phyloP scores from a whole-genome alignment of 2,329 filamentous ascomycete genomes.

The Aspergillus niger region DNA sequence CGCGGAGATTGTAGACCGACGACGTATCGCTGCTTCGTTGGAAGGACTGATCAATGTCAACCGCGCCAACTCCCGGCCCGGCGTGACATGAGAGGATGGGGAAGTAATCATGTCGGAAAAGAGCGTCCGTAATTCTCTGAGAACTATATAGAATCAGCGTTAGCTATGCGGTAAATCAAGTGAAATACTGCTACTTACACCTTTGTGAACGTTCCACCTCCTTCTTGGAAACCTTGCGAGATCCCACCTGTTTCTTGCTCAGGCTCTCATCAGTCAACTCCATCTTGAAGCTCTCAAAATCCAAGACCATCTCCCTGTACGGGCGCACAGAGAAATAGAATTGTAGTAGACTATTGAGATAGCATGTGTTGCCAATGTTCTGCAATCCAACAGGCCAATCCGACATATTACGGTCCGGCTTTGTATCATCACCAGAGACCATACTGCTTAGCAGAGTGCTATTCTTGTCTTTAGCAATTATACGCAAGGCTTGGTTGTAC shows the following conservation, averaged over 20 bases:
- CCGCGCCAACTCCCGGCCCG: constrained; percentile 75
- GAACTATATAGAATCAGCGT: constrained; percentile 56
- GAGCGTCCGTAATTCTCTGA: constrained; percentile 69
- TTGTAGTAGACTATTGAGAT: constrained; percentile 93
- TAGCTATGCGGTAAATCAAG: neutral
- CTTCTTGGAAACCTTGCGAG: constrained; percentile 62
- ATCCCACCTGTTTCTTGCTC: constrained; percentile 71
- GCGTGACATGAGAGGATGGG: constrained; percentile 63
- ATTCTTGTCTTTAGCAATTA: constrained; percentile 49
- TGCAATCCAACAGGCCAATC: constrained; percentile 79
- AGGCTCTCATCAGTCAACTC: constrained; percentile 66
- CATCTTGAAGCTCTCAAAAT: constrained; percentile 72
- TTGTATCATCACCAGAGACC: constrained; percentile 33
- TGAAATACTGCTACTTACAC: constrained; percentile 60
- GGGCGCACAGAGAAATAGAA: constrained; percentile 89
- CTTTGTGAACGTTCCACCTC: constrained; percentile 66
- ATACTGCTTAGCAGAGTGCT: constrained; percentile 40
- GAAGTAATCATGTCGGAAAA: constrained; percentile 72
- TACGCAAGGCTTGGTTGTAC: constrained; percentile 50
- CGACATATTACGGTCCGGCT: constrained; percentile 38
- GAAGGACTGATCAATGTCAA: constrained; percentile 69
- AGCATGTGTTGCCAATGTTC: constrained; percentile 98
- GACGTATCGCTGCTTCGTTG: constrained; percentile 55
- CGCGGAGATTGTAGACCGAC: constrained; percentile 47
- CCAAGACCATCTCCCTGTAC: constrained; percentile 75